Evolutionary conservation across 176 grass and related monocot genomes (phyloP), one percentile per base, ranked within the genome.

Genomic region (Metroxylon sagu): DNA sequence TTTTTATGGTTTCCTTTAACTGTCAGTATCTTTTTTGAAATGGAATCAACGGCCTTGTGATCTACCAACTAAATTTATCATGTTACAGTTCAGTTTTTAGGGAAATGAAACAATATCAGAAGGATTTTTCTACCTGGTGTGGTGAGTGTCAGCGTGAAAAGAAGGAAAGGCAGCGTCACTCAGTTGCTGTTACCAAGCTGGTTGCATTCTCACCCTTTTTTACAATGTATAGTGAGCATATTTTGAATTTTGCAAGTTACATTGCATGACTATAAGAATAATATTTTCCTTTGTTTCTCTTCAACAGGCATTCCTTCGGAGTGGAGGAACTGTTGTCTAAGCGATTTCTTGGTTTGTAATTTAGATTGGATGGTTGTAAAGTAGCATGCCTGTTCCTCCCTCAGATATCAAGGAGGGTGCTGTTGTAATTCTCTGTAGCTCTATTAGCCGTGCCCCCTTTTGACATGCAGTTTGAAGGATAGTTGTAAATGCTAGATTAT

Each of bases 101-200:
- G 54, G 92, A 97, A 54, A 85, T 82, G 77, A 97, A 79, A 75
- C 90, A 83, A 61, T 97, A 91, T 50, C 87, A 91, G 56, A 97
- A 91, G 76, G 92, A 91, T 83, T 97, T 85, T 67, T 77, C 92
- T 25, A 59, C 59, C 27, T 97, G 92, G 92, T 97, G 92, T 51
- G 84, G 81, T 50, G 92, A 97, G 65, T 97, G 92, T 54, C 72
- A 85, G 51, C 84, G 76, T 0, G 83, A 91, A 77, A 91, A 85
- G 75, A 88, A 65, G 60, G 87, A 88, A 65, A 77, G 84, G 49
- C 86, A 97, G 61, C 83, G 60, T 19, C 87, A 88, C 70, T 79
- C 81, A 18, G 74, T 97, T 61, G 85, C 85, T 54, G 80, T 84
- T 65, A 97, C 92, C 30, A 97, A 97, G 54, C 65, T 88, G 83